Base-by-base conservation (phyloP, 768 basidiomycete species). In the Lactifluus subvellereus region DNA sequence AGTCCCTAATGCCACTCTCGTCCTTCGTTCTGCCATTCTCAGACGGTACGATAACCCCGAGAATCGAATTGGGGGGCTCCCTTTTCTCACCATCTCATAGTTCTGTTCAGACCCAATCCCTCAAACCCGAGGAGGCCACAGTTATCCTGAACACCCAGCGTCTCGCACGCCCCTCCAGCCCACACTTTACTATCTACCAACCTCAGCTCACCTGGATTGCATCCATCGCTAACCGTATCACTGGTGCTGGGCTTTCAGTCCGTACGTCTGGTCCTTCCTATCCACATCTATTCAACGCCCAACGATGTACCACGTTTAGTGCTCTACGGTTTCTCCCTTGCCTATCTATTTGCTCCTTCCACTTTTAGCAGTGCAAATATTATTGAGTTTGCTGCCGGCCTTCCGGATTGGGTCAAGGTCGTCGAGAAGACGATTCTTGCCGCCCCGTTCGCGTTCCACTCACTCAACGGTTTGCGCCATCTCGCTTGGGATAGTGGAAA, bases 101-200 rank as follows among this genome's bases (percentile, higher is more conserved):
- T 58, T 70, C 75, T 37, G 73, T 91, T 18, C 84, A 90, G 70
- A 87, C 84, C 0, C 74, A 88, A 70, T 86, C 89, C 0, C 66
- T 89, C 2, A 78, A 86, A 1, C 79, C 88, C 1, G 78, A 85
- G 0, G 80, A 84, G 0, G 76, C 79, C 10, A 72, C 77, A 40
- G 79, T 78, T 4, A 88, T 94, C 66, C 79, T 98, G 69, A 96
- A 98, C 80, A 75, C 82, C 68, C 95, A 98, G 74, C 89, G 97
- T 67, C 76, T 91, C 54, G 78, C 79, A 54, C 88, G 97, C n/a
- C 96, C 97, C 18, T 89, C 82, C 65, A 91, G 89, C 70, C 97
- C 97, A 9, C 95, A 98, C 74, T 89, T 94, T 72, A 94, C 94
- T 60, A 98, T 99, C 76, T 99, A 99, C 78, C 88, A 95, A 71